A percentile compares a stretch with the other conserved stretches of the same genome.
These are phyloP conservation scores for Elongisporangium undulatum DNA, from an alignment of 352 stramenopile species.

Conservation along the genomic window DNA sequence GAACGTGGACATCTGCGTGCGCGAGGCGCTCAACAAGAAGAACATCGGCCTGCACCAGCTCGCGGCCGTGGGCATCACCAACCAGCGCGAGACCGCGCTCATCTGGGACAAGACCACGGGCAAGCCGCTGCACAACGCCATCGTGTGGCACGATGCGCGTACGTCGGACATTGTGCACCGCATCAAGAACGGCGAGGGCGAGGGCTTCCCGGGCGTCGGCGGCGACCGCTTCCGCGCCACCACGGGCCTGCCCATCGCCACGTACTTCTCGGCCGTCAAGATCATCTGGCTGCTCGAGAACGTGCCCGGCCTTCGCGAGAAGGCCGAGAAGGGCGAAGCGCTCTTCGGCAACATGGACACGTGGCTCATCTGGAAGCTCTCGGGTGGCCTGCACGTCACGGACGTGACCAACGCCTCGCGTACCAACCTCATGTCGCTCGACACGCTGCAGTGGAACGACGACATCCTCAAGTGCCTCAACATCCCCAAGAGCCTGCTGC, in stretches of 20 bases:
- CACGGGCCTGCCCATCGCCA: constrained; percentile 95
- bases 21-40: constrained; percentile 62
- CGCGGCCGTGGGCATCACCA: constrained; percentile 96
- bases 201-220: constrained; percentile 46
- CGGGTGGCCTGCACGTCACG: constrained; percentile 91
- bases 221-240: constrained; percentile 63
- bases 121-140: constrained; percentile 96
- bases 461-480: constrained; percentile 79
- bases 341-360: constrained; percentile 99
- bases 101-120: constrained; percentile 96
- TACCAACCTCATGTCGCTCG: constrained; percentile 94
- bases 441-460: constrained; percentile 91
- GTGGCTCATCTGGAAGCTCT: constrained; percentile 96
- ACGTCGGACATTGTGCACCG: constrained; percentile 90
- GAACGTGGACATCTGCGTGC: constrained; percentile 77
- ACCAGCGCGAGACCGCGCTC: constrained; percentile 98
- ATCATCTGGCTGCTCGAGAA: constrained; percentile 97
- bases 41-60: constrained; percentile 72
- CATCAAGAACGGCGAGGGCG: constrained; percentile 58
- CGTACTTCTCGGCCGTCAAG: constrained; percentile 98
- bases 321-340: constrained; percentile 81
- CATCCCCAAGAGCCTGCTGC: constrained; percentile 86
- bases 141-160: constrained; percentile 98
- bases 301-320: constrained; percentile 81
- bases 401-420: constrained; percentile 98